Evolutionary conservation across 495 filamentous ascomycete genomes (phyloP).

Genomic region (Aspergillus diversus): DNA sequence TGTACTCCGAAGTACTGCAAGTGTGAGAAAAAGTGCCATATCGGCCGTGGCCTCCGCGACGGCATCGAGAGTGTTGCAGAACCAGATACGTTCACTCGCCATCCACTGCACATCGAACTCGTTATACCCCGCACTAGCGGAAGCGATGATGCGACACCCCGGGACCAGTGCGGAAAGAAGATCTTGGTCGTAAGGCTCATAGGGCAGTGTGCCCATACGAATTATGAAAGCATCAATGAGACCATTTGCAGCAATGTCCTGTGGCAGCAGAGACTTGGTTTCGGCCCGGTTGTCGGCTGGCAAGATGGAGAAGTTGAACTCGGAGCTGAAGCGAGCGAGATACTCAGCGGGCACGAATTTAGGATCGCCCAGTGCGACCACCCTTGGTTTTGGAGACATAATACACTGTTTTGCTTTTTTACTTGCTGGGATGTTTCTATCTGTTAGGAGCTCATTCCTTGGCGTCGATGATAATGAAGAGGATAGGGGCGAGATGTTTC

Average conservation of each 20-base stretch:
- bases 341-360: constrained; percentile 19
- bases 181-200: constrained; percentile 44
- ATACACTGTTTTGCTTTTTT: not conserved
- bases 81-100: constrained; percentile 33
- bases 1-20: constrained; percentile 67
- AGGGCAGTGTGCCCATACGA: constrained; percentile 42
- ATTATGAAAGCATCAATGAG: constrained; percentile 42
- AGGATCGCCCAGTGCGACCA: constrained; percentile 21
- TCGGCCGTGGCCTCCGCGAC: constrained; percentile 77
- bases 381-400: constrained; percentile 25
- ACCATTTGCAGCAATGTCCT: constrained; percentile 26
- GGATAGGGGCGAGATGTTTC: not conserved
- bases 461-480: not conserved
- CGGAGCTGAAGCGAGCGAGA: constrained; percentile 19
- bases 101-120: constrained; percentile 44
- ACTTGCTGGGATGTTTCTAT: not conserved
- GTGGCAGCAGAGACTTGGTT: constrained; percentile 22
- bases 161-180: constrained; percentile 32
- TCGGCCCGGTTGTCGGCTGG: constrained; percentile 25
- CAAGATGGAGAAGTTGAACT: constrained; percentile 27
- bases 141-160: constrained; percentile 37
- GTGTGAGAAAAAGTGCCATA: constrained; percentile 65
- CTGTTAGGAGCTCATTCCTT: not conserved
- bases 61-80: constrained; percentile 69
- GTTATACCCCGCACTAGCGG: constrained; percentile 42